Evolutionary conservation across 148 eudicot genomes (phyloP).

Genomic region (Vaccinium macrocarpon): DNA sequence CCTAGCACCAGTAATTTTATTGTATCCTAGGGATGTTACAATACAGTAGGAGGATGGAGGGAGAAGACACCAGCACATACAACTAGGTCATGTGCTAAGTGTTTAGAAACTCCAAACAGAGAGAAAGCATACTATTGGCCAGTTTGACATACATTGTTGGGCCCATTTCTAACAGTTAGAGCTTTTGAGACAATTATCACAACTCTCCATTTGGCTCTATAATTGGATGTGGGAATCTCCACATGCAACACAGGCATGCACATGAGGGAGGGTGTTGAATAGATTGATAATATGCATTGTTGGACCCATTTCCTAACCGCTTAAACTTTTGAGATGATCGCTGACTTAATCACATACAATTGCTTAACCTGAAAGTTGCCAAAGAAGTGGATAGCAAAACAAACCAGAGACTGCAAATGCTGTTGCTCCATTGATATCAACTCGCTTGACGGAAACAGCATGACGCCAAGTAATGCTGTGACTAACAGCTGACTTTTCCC

Average conservation of each 20-base stretch:
- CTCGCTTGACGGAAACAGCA: slow-evolving; percentile 62
- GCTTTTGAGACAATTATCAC: not conserved
- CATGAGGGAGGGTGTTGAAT: not conserved
- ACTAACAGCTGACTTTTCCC: slow-evolving; percentile 92
- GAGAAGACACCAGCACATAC: not conserved
- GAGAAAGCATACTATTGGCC: not conserved
- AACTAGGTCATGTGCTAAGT: not conserved
- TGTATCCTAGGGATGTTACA: not conserved
- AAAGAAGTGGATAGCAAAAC: slow-evolving; percentile 14
- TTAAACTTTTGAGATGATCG: no score
- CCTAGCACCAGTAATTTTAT: not conserved
- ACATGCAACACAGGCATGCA: not conserved
- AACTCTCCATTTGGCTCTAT: not conserved
- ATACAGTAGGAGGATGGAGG: not conserved
- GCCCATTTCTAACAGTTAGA: not conserved
- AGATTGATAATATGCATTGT: not conserved
- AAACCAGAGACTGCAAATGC: slow-evolving; percentile 87
- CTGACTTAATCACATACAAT: not conserved
- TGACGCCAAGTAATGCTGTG: slow-evolving; percentile 75
- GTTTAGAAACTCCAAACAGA: not conserved
- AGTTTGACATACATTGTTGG: not conserved
- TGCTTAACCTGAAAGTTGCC: not conserved
- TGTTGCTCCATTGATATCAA: slow-evolving; percentile 70
- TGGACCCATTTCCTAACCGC: not conserved
- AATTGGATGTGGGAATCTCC: not conserved